Evolutionary conservation across 768 basidiomycete species (phyloP), one percentile per base, ranked within the genome.

Genomic region (Tulasnella sp.): DNA sequence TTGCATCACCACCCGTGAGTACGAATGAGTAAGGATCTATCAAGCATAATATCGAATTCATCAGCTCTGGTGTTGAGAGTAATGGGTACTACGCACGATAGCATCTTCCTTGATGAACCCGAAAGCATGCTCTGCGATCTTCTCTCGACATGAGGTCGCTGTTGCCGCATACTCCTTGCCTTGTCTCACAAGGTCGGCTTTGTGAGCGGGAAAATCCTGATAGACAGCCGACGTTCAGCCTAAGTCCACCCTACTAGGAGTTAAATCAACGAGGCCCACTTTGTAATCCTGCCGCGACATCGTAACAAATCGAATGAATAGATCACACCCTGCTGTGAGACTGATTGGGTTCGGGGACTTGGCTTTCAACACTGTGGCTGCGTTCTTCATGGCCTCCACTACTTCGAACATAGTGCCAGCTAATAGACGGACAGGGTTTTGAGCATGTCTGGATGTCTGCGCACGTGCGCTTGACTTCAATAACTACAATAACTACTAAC

Each of bases 91-190:
- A 70, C 78, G 67, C 69, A 86, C 90, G 68, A 91, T 88, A 7
- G 88, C 91, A 70, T 90, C 93, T 68, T 99, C 96, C 69, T 88
- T 86, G 69, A 98, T 89, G 75, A 98, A 98, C 48, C 84, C 85
- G 50, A 91, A 80, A n/a, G 86, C 83, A 21, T 92, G 77, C 63
- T 85, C 80, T 38, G 92, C 91, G 65, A 99, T 98, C 71, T 88
- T 91, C 17, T 55, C 53, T 24, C 53, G 32, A 42, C 53, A 38
- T 26, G 30, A 34, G 11, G 30, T 30, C 32, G 53, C 53, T 19
- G 53, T 55, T 41, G 21, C 63, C 42, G 80, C 85, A 71, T 89
- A 95, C 66, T 77, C 78, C 62, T 82, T 78, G 21, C 90, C 92
- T 70, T 93, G 88, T 48, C 77, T 77, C 62, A 93, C 83, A 55